A percentile compares a stretch with the other conserved stretches of the same genome.
phyloP scores from a whole-genome alignment of 208 protist genomes.

The Spongospora subterranea region DNA sequence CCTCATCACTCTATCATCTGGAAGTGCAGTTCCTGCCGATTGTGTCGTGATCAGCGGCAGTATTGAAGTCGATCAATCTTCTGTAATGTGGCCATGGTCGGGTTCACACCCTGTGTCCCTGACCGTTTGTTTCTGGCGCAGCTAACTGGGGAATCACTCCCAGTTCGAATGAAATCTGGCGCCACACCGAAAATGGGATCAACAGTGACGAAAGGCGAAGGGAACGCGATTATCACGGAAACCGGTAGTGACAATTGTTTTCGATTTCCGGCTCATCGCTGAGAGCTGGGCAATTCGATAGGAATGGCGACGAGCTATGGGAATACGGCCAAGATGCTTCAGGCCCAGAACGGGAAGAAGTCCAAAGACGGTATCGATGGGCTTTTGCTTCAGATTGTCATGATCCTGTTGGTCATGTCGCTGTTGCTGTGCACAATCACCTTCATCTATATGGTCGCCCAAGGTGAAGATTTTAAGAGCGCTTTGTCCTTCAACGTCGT shows the following conservation, averaged over 20 bases:
- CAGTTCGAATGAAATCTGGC: constrained; percentile 84
- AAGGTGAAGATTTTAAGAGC: constrained; percentile 4
- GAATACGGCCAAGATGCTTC: constrained; percentile 85
- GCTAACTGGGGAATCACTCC: constrained; percentile 85
- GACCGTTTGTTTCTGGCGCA: too few relatives aligned
- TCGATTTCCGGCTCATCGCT: background rate
- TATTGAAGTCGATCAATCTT: constrained; percentile 74
- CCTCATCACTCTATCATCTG: constrained; percentile 84
- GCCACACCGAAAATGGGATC: constrained; percentile 88
- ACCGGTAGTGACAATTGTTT: constrained; percentile 83
- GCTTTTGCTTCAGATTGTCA: constrained; percentile 73
- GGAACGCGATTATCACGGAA: constrained; percentile 73
- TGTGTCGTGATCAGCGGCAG: constrained; percentile 73
- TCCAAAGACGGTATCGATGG: constrained; percentile 68
- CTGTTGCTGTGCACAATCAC: constrained; percentile 75
- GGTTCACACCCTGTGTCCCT: too few relatives aligned
- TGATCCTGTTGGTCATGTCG: constrained; percentile 61
- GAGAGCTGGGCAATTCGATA: background rate
- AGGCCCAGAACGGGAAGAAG: constrained; percentile 64
- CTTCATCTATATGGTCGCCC: constrained; percentile 29
- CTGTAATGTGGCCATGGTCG: constrained; percentile 1
- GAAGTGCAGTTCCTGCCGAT: constrained; percentile 89
- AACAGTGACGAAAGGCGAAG: constrained; percentile 76
- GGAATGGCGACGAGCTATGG: constrained; percentile 87
- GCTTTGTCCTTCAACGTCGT: constrained; percentile 49